Conservation (phyloP, 2,329 filamentous ascomycete genomes). For the Cladosporium sp. region DNA sequence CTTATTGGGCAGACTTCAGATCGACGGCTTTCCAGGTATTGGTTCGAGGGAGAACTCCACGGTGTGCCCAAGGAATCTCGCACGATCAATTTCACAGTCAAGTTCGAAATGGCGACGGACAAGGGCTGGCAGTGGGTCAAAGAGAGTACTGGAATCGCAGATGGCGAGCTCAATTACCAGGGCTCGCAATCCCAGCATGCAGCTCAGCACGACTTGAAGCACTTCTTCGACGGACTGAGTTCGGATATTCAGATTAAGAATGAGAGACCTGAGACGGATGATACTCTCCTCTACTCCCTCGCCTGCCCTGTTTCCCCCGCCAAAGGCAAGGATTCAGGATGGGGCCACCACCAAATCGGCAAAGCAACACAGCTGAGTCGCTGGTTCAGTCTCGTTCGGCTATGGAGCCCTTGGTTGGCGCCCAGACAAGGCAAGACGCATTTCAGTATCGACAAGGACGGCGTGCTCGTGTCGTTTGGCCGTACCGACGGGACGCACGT, state of each 20-base stretch:
- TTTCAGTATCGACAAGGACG: constrained; percentile 71
- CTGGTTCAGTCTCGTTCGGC: constrained; percentile 77
- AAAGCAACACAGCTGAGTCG: constrained; percentile 59
- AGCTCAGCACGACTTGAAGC: constrained; percentile 41
- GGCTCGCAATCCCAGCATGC: constrained; percentile 20
- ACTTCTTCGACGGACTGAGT: constrained; percentile 57
- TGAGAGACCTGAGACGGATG: constrained; percentile 60
- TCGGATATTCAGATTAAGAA: constrained; percentile 50
- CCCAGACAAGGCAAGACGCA: constrained; percentile 71
- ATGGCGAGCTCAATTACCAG: constrained; percentile 59
- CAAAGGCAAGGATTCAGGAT: constrained; percentile 53
- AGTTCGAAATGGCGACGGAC: constrained; percentile 53
- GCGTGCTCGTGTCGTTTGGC: constrained; percentile 72
- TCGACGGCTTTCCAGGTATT: constrained; percentile 35
- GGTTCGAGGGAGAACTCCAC: constrained; percentile 51
- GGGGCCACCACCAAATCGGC: constrained; percentile 56
- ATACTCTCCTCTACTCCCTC: constrained; percentile 67
- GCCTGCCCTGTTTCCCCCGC: constrained; percentile 53
- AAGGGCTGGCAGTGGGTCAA: constrained; percentile 67
- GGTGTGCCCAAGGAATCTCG: constrained; percentile 40
- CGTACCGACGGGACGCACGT: constrained; percentile 66
- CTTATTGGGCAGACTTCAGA: constrained; percentile 20
- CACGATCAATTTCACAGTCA: constrained; percentile 63
- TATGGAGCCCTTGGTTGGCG: constrained; percentile 80
- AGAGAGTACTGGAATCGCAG: constrained; percentile 57